A percentile compares a stretch with the other conserved stretches of the same genome.
Conservation (phyloP, 179 eudicot genomes). For the Beta lomatogona region DNA sequence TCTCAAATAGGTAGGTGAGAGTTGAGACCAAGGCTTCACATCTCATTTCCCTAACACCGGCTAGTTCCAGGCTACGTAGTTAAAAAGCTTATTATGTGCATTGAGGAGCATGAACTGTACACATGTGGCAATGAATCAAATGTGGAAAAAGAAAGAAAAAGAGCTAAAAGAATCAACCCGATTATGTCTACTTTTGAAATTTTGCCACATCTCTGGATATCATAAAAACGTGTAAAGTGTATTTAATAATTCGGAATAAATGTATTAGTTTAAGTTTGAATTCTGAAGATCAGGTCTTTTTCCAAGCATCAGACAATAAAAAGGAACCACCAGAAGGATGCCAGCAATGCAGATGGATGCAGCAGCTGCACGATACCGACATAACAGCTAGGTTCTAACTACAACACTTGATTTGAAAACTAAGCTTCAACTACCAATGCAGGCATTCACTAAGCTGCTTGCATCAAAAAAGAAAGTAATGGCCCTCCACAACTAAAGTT, state of each 20-base stretch:
- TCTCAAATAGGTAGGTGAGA: too few species aligned
- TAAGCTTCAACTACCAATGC: not conserved
- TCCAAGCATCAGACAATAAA: not conserved
- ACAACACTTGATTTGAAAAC: constrained; percentile 8
- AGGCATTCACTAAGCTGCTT: not conserved
- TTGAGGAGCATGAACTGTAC: too few species aligned
- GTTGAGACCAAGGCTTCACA: too few species aligned
- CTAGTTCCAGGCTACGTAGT: too few species aligned
- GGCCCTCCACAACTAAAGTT: not conserved
- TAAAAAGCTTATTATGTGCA: too few species aligned
- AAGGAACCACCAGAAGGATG: not conserved
- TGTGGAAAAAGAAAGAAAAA: too few species aligned
- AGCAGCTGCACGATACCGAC: constrained; percentile 22
- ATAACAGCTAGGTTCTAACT: not conserved
- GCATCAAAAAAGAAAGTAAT: not conserved
- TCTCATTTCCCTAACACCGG: too few species aligned
- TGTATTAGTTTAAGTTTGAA: not conserved
- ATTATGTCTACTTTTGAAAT: too few species aligned
- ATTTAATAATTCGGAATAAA: not conserved
- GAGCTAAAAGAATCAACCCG: too few species aligned
- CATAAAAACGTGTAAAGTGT: not conserved
- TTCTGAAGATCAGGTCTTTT: not conserved
- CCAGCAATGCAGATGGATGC: constrained; percentile 17
- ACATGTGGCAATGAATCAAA: too few species aligned
- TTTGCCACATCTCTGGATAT: too few species aligned